phyloP scores from a whole-genome alignment of 2,329 filamentous ascomycete genomes.

The Knufia petricola region DNA sequence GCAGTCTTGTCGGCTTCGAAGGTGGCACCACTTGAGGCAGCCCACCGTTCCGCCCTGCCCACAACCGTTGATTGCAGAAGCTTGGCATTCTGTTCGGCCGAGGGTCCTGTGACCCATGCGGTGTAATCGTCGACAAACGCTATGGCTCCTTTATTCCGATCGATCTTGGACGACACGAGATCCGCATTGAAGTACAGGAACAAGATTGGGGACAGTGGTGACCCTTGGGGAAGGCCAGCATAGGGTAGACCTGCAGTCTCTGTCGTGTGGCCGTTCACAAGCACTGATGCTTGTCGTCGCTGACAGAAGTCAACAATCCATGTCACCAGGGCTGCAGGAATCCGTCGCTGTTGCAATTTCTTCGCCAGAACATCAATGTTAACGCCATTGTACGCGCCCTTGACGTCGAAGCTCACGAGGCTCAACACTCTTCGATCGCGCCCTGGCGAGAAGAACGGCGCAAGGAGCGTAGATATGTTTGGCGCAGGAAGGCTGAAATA shows the following conservation, averaged over 20 bases:
- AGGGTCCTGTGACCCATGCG: constrained; percentile 11
- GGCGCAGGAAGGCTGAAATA: no score
- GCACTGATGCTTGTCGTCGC: background rate
- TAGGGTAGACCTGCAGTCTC: background rate
- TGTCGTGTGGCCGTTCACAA: background rate
- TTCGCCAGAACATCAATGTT: no score
- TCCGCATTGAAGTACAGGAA: constrained; percentile 34
- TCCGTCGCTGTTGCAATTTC: no score
- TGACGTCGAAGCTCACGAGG: no score
- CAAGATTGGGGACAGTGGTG: constrained; percentile 29
- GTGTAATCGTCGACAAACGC: constrained; percentile 27
- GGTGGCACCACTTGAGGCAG: constrained; percentile 25
- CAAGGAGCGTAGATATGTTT: no score
- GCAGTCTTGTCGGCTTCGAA: constrained; percentile 29
- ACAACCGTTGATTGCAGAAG: constrained; percentile 10
- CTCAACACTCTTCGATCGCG: no score
- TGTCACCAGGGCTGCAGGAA: background rate
- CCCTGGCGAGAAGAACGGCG: no score
- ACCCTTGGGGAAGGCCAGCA: constrained; percentile 27
- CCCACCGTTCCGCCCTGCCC: constrained; percentile 22
- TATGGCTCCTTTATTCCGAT: constrained; percentile 23
- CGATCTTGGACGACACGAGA: constrained; percentile 27
- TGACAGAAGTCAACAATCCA: background rate
- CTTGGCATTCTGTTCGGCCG: constrained; percentile 2
- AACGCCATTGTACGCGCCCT: no score